These are phyloP conservation scores for Phanerochaete carnosa DNA, from an alignment of 768 basidiomycete genomes.

Conservation along the genomic window DNA sequence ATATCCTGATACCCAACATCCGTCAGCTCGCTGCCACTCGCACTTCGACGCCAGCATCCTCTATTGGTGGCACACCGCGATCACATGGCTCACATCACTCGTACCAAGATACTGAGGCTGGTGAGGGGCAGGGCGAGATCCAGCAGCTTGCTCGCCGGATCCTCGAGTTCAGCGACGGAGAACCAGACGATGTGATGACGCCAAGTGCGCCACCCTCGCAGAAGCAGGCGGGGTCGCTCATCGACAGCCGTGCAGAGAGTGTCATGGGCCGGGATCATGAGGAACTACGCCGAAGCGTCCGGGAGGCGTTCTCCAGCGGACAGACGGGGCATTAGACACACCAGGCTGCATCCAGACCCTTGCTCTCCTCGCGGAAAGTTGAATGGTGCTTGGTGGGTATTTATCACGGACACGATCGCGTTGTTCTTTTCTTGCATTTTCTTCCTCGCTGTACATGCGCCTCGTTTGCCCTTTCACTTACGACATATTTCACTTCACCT, in stretches of 20 bases:
- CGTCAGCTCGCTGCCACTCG: constrained; percentile 75
- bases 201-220: constrained; percentile 65
- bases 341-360: not conserved
- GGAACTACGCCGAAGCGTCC: constrained; percentile 76
- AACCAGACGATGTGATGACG: constrained; percentile 54
- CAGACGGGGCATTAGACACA: constrained; percentile 38
- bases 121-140: constrained; percentile 90
- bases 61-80: constrained; percentile 63
- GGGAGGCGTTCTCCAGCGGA: constrained; percentile 74
- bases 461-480: not conserved
- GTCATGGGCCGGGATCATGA: constrained; percentile 60
- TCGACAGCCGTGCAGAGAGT: constrained; percentile 51
- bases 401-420: not conserved
- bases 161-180: constrained; percentile 81
- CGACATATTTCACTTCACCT: not conserved
- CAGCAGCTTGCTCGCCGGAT: constrained; percentile 81
- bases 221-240: constrained; percentile 65
- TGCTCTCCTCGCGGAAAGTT: not conserved
- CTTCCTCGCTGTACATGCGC: not conserved
- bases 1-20: constrained; percentile 80
- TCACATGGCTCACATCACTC: constrained; percentile 72
- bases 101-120: constrained; percentile 79
- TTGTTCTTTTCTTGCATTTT: constrained; percentile 6
- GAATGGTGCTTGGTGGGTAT: not conserved
- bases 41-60: constrained; percentile 66